Evolutionary conservation across 78 protist species (phyloP).

Genomic region (Dictyostelium firmibasis): DNA sequence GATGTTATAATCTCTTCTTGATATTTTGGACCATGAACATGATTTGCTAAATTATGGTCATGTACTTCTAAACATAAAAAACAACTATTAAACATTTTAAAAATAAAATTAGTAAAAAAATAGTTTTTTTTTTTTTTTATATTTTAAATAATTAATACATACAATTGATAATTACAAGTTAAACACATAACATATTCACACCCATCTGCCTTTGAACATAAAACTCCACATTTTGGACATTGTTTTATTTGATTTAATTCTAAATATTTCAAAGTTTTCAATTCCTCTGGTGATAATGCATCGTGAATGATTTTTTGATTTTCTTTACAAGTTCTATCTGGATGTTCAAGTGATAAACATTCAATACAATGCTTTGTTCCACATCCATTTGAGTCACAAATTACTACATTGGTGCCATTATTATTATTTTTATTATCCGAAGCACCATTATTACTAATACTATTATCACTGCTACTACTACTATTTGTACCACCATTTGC

Average conservation of each 20-base stretch:
- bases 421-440: background rate
- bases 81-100: slow-evolving; percentile 11
- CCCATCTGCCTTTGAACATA: slow-evolving; percentile 13
- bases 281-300: slow-evolving; percentile 22
- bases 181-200: slow-evolving; percentile 61
- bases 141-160: background rate
- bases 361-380: background rate
- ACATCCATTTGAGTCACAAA: slow-evolving; percentile 36
- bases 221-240: slow-evolving; percentile 46
- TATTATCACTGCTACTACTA: background rate
- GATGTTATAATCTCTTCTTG: background rate
- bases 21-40: slow-evolving; percentile 51
- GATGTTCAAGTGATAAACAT: slow-evolving; percentile 28
- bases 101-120: background rate
- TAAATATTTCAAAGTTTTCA: slow-evolving; percentile 9
- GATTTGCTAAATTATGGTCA: slow-evolving; percentile 52
- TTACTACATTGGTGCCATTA: background rate
- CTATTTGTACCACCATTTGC: background rate
- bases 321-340: slow-evolving; percentile 16
- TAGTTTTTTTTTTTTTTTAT: too few relatives aligned
- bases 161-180: slow-evolving; percentile 69
- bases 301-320: background rate
- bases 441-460: background rate
- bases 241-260: slow-evolving; percentile 5
- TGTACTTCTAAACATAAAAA: slow-evolving; percentile 59